Percentiles rank a stretch among this genome's conserved stretches.
Evolutionary conservation across 257 asterid genomes (phyloP).

Genomic region (Solanum ossicruentum): DNA sequence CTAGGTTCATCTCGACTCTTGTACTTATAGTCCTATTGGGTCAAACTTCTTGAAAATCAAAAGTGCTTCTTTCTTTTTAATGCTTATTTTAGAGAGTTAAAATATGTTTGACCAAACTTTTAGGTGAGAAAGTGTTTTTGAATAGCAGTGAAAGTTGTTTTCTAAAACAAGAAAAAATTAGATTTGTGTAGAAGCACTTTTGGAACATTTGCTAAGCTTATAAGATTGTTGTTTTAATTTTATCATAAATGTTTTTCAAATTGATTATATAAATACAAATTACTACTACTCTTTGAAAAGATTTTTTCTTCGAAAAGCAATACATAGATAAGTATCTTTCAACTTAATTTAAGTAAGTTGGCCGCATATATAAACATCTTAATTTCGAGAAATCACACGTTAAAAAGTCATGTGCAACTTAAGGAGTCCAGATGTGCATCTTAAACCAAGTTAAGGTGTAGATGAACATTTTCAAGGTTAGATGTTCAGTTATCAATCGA

Average conservation of each 20-base stretch:
- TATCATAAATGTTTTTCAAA: not conserved
- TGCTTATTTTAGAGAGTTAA: too few relatives aligned
- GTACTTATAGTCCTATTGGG: too few relatives aligned
- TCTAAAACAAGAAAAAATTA: not conserved
- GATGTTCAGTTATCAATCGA: not conserved
- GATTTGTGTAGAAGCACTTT: not conserved
- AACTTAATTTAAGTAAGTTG: not conserved
- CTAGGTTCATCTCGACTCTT: too few relatives aligned
- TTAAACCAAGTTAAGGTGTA: not conserved
- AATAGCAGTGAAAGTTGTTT: not conserved
- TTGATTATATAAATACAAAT: not conserved
- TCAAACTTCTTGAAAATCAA: not conserved
- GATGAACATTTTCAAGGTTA: not conserved
- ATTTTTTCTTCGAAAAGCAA: not conserved
- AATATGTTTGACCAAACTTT: not conserved
- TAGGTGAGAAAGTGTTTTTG: not conserved
- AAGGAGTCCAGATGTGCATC: not conserved
- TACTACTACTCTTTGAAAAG: not conserved
- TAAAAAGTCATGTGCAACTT: not conserved
- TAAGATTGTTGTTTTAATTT: not conserved
- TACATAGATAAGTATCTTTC: not conserved
- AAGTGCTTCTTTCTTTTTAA: too few relatives aligned
- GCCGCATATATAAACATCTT: not conserved
- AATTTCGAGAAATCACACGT: too few relatives aligned
- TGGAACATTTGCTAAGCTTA: not conserved